Evolutionary conservation across 108 stramenopile genomes (phyloP).

Genomic region (Fragilaria radians): DNA sequence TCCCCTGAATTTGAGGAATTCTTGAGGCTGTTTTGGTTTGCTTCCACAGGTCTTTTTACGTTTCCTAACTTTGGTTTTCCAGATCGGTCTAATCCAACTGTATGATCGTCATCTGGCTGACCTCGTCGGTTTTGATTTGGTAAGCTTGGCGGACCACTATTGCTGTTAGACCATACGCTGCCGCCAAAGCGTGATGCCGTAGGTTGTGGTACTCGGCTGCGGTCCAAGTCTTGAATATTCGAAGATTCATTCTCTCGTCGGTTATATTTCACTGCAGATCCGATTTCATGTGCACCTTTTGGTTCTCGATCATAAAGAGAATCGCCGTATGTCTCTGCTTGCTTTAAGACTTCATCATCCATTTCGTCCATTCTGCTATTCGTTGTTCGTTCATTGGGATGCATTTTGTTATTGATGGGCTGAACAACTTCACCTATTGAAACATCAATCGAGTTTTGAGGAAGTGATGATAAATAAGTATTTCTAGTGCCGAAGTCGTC

Average conservation of each 20-base stretch:
- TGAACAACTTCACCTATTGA: background rate
- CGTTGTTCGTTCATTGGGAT: background rate
- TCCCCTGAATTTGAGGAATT: background rate
- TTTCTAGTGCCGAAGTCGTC: background rate
- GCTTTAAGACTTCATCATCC: background rate
- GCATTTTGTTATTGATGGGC: background rate
- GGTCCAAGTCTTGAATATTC: background rate
- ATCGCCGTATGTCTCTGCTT: background rate
- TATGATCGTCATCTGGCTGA: background rate
- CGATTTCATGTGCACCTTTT: background rate
- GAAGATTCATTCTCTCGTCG: background rate
- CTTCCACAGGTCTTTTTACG: background rate
- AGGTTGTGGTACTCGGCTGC: constrained; percentile 5
- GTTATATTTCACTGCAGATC: background rate
- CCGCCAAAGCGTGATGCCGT: constrained; percentile 4
- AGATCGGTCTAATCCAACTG: background rate
- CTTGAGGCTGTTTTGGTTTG: background rate
- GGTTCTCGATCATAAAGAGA: background rate
- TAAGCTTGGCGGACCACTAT: background rate
- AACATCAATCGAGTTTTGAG: background rate
- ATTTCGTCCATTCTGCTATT: too few species aligned
- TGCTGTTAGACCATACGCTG: background rate
- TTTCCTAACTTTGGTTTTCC: background rate
- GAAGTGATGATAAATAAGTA: background rate
- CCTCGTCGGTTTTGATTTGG: background rate